Conservation (phyloP, 352 stramenopile species). For the Globisporangium yorkense region DNA sequence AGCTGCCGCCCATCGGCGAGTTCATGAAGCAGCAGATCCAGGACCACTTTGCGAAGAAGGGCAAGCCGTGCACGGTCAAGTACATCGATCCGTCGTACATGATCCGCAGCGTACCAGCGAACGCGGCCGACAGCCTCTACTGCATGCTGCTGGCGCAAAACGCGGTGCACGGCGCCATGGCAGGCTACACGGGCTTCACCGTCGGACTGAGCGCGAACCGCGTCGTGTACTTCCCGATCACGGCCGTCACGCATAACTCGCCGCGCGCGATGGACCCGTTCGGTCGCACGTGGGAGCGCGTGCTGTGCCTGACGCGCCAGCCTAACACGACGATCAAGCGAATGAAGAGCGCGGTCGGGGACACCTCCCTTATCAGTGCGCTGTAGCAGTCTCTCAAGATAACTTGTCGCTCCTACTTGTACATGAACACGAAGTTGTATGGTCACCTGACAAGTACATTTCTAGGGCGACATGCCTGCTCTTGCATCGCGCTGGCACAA, state of each 20-base stretch:
- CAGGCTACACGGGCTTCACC: constrained; percentile 1
- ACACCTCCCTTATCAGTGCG: constrained; percentile 1
- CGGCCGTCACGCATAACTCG: neutral
- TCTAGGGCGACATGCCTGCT: neutral
- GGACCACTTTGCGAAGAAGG: constrained; percentile 90
- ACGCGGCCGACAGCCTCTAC: constrained; percentile 92
- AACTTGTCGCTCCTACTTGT: neutral
- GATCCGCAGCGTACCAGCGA: constrained; percentile 92
- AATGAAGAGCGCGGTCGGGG: constrained; percentile 28
- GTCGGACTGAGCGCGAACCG: constrained; percentile 1
- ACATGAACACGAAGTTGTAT: neutral
- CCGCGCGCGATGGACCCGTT: constrained; percentile 1
- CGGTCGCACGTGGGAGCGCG: constrained; percentile 31
- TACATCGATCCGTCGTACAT: constrained; percentile 99
- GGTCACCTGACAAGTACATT: neutral
- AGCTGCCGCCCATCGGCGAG: constrained; percentile 92
- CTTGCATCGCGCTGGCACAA: too few relatives aligned
- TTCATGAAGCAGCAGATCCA: constrained; percentile 96
- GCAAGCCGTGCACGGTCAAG: constrained; percentile 90
- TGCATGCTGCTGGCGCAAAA: constrained; percentile 99
- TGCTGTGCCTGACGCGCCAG: constrained; percentile 93
- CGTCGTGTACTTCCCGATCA: constrained; percentile 3
- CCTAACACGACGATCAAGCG: constrained; percentile 81
- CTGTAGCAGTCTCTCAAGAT: neutral
- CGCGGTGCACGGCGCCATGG: constrained; percentile 56